Base-by-base conservation (phyloP, 1,284 basidiomycete species). In the Entoloma clypeatum region DNA sequence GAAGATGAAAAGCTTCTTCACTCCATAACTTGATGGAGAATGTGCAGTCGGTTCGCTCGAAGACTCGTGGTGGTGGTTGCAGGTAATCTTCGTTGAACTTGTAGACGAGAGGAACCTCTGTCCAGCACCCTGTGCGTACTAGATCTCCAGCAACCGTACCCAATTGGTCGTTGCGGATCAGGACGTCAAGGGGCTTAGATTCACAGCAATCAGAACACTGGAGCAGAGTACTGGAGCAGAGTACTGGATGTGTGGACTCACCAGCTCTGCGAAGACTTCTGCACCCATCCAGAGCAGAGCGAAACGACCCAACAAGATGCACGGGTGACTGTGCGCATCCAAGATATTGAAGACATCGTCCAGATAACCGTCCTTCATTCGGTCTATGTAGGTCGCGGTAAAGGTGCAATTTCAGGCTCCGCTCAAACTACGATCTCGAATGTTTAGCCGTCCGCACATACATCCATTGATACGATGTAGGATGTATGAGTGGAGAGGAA, bases 1-100 rank as follows among this genome's bases (percentile, higher is more conserved):
- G 34, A 32, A 45, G 38, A 39, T 37, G 38, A 39, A 36, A 31
- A 45, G 43, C 43, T 40, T 44, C 43, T 44, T 44, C 31, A 36
- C 43, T 44, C 43, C 43, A 44, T 44, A 44, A 34, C 38, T 44
- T 44, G 43, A 44, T 35, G 43, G 38, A 44, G 36, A 44, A 44
- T 26, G 43, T 41, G 39, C 43, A 37, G 40, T 44, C 43, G 24
- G 31, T 44, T 44, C 43, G 43, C 37, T 44, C 38, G 39, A 44
- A 44, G 39, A 41, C 22, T 37, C 18, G 31, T 19, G 27, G 27
- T 29, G 27, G 27, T 29, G 27, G 31, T 23, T 23, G 32, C 21
- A 34, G 38, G 33, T 45, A 45, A 45, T 45, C 43, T 39, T 45
- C 43, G 27, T 39, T 24, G 33, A 35, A 45, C 40, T 30, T 45